Evolutionary conservation across 208 protist species (phyloP).

Genomic region (Leishmania mexicana): DNA sequence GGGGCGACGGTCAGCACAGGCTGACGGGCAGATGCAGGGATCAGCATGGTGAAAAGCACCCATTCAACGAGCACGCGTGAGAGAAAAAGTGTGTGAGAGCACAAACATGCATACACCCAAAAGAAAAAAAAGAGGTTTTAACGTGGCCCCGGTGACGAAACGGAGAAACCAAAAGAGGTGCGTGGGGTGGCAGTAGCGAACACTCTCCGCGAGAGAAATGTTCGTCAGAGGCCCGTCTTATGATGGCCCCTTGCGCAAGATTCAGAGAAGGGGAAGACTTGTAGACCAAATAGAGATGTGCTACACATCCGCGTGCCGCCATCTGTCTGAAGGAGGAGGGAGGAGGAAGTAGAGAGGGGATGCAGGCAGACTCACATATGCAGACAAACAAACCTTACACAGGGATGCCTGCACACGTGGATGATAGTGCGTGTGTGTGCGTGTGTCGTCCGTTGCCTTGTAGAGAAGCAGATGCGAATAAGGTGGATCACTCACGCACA

Average conservation of each 20-base stretch:
- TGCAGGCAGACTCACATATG: not conserved
- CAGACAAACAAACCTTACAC: not conserved
- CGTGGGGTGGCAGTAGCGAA: not conserved
- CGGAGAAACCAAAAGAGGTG: not conserved
- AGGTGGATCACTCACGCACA: not conserved
- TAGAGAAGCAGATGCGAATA: not conserved
- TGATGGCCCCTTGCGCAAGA: not conserved
- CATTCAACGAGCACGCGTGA: not conserved
- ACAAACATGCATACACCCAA: not conserved
- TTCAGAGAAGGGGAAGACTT: not conserved
- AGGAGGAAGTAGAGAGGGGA: not conserved
- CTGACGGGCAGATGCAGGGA: not conserved
- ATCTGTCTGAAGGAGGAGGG: not conserved
- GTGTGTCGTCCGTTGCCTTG: not conserved
- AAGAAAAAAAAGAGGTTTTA: not conserved
- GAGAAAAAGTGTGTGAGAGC: not conserved
- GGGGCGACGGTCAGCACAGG: not conserved
- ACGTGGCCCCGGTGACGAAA: not conserved
- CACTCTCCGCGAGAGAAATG: not conserved
- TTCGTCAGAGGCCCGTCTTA: not conserved
- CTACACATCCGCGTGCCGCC: not conserved
- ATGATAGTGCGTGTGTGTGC: too few species aligned
- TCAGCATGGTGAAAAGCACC: too few species aligned
- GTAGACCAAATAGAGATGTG: not conserved
- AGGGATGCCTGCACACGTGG: too few species aligned